phyloP scores from a whole-genome alignment of 768 basidiomycete species.

The Termitomyces bulborhizus region DNA sequence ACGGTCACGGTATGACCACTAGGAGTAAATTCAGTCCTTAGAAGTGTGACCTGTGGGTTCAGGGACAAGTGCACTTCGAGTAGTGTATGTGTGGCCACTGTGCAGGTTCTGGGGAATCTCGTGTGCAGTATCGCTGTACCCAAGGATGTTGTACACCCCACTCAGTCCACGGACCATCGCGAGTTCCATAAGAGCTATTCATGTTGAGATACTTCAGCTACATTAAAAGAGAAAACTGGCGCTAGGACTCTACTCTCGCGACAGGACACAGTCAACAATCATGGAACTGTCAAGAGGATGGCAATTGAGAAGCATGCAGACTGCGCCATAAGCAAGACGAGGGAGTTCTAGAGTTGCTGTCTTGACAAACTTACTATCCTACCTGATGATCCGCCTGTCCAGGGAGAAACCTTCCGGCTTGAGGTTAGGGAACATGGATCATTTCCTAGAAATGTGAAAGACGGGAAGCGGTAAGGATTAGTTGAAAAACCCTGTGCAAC shows the following conservation, averaged over 20 bases:
- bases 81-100: conserved; percentile 4
- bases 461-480: background rate
- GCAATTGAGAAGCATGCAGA: background rate
- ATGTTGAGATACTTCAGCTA: background rate
- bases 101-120: background rate
- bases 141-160: background rate
- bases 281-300: background rate
- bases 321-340: background rate
- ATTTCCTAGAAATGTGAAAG: conserved; percentile 1
- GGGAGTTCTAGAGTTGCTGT: conserved; percentile 2
- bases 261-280: background rate
- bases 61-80: background rate
- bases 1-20: background rate
- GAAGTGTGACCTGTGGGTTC: background rate
- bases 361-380: background rate
- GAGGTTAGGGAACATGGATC: conserved; percentile 1
- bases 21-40: background rate
- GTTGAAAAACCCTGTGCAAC: background rate
- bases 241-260: background rate
- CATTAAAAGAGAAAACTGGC: conserved; percentile 1
- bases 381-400: background rate
- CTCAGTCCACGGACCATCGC: background rate
- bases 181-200: background rate
- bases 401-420: background rate
- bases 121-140: background rate